Conservation (phyloP, 345 rosid genomes). For the Salix purpurea region DNA sequence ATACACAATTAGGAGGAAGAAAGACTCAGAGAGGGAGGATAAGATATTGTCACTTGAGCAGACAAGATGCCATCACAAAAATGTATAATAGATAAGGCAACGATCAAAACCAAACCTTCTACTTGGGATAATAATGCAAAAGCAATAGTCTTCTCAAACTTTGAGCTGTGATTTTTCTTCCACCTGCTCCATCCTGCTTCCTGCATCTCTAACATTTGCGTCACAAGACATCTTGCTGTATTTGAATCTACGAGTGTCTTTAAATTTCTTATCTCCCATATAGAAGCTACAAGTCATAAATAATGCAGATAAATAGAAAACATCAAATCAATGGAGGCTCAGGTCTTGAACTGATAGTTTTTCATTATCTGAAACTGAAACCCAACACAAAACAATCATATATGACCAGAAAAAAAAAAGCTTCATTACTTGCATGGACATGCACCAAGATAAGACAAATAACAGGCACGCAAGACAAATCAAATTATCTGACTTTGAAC, state of each 20-base stretch:
- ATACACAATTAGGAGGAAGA: neutral
- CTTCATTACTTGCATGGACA: neutral
- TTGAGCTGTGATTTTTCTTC: conserved; percentile 66
- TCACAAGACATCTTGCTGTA: conserved; percentile 63
- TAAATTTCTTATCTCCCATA: conserved; percentile 84
- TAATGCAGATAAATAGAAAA: neutral
- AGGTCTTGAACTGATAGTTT: neutral
- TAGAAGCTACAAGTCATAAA: conserved; percentile 51
- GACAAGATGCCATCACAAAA: neutral
- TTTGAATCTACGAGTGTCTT: conserved; percentile 55
- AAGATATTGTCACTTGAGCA: neutral
- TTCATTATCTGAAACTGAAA: neutral
- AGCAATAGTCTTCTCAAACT: conserved; percentile 80
- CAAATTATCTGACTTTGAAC: neutral
- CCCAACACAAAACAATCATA: neutral
- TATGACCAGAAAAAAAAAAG: neutral
- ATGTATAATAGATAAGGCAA: neutral
- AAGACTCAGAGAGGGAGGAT: neutral
- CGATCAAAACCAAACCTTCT: conserved; percentile 45
- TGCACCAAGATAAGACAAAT: neutral
- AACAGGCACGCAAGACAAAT: neutral
- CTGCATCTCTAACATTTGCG: conserved; percentile 78
- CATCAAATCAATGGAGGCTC: neutral
- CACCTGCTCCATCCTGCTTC: conserved; percentile 68
- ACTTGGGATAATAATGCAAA: conserved; percentile 81